Conservation (phyloP, 2,329 filamentous ascomycete genomes). For the Stagonosporopsis vannaccii region DNA sequence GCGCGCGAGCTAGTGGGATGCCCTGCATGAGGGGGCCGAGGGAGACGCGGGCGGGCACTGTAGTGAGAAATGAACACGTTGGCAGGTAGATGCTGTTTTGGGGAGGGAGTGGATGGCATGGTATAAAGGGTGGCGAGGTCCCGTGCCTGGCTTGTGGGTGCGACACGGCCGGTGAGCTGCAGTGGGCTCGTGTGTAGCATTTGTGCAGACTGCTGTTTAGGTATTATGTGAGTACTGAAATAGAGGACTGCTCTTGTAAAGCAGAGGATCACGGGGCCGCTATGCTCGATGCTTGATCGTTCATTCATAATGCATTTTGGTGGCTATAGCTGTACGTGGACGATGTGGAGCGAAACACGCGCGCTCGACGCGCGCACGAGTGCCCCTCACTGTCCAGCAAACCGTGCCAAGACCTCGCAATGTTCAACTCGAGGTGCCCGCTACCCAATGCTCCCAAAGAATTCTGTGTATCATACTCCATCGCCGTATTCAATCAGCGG, state of each 20-base stretch:
- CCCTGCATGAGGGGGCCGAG: neutral
- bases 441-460: slow-evolving; percentile 34
- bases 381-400: slow-evolving; percentile 25
- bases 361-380: slow-evolving; percentile 25
- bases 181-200: neutral
- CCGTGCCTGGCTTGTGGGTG: neutral
- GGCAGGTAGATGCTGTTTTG: neutral
- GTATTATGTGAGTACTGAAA: neutral
- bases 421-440: slow-evolving; percentile 24
- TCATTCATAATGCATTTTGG: slow-evolving; percentile 19
- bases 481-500: slow-evolving; percentile 10
- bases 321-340: slow-evolving; percentile 25
- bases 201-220: neutral
- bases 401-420: slow-evolving; percentile 35
- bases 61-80: neutral
- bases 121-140: neutral
- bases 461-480: slow-evolving; percentile 27
- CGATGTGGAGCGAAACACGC: slow-evolving; percentile 13
- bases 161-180: neutral
- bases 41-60: neutral
- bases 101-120: neutral
- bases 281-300: neutral
- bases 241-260: neutral
- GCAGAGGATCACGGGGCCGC: neutral
- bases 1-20: neutral